phyloP scores from a whole-genome alignment of 2,329 filamentous ascomycete species.

The Nemania sp. region DNA sequence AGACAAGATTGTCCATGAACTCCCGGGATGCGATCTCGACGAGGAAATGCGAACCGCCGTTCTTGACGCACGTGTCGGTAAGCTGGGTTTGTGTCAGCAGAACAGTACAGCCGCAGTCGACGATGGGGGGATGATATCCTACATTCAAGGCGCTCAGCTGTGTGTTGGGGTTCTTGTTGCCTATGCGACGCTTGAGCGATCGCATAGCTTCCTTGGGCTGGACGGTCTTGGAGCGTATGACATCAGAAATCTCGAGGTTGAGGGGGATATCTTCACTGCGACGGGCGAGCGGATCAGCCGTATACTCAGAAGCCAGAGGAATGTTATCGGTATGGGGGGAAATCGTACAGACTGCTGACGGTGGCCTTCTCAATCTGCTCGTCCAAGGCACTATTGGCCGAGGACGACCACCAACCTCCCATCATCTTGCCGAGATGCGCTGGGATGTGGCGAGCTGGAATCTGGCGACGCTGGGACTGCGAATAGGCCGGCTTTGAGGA shows the following conservation, averaged over 20 bases:
- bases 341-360: conserved; percentile 81
- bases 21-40: conserved; percentile 93
- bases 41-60: conserved; percentile 94
- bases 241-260: conserved; percentile 96
- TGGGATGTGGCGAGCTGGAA: background rate
- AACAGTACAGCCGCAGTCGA: conserved; percentile 27
- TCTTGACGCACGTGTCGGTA: conserved; percentile 98
- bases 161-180: conserved; percentile 96
- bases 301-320: background rate
- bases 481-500: background rate
- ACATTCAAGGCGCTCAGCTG: conserved; percentile 94
- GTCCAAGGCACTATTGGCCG: conserved; percentile 86
- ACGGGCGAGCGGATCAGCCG: conserved; percentile 4
- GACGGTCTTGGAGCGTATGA: conserved; percentile 96
- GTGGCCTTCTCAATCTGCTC: conserved; percentile 97
- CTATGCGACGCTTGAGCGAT: conserved; percentile 89
- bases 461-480: background rate
- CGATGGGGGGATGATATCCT: conserved; percentile 29
- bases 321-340: background rate
- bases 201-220: conserved; percentile 98
- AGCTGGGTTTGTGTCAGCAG: conserved; percentile 56
- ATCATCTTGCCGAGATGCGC: conserved; percentile 47
- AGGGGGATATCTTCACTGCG: conserved; percentile 90
- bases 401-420: conserved; percentile 98
- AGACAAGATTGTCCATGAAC: conserved; percentile 97